These are phyloP conservation scores for Escallonia rubra DNA, from an alignment of 129 eudicot genomes.

Conservation along the genomic window DNA sequence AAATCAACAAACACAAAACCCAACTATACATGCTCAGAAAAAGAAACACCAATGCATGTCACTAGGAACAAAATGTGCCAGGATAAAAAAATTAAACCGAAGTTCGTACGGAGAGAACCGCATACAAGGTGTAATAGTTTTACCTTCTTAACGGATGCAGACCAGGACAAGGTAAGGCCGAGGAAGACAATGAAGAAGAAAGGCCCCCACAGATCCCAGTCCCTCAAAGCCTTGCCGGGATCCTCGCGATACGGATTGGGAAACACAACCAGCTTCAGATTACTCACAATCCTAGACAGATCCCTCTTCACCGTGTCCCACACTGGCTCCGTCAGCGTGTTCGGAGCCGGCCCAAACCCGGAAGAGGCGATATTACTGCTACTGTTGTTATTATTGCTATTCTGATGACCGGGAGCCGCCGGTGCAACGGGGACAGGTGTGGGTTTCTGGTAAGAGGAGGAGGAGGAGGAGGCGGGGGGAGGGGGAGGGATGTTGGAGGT, in stretches of 20 bases:
- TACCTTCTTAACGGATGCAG: slow-evolving; percentile 93
- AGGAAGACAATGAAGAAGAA: slow-evolving; percentile 95
- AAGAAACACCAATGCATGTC: too few species aligned
- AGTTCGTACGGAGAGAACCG: background rate
- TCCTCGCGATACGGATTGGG: slow-evolving; percentile 94
- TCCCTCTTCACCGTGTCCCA: slow-evolving; percentile 97
- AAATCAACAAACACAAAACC: too few species aligned
- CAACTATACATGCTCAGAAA: too few species aligned
- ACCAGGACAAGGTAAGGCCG: slow-evolving; percentile 84
- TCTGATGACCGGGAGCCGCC: background rate
- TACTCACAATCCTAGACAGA: slow-evolving; percentile 80
- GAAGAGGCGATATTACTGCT: background rate
- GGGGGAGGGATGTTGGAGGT: slow-evolving; percentile 48
- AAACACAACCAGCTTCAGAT: slow-evolving; percentile 86
- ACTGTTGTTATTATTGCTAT: background rate
- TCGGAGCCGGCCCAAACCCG: slow-evolving; percentile 77
- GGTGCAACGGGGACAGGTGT: slow-evolving; percentile 2
- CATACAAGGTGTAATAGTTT: background rate
- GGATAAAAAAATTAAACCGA: too few species aligned
- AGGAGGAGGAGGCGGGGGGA: slow-evolving; percentile 30
- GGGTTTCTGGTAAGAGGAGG: slow-evolving; percentile 10
- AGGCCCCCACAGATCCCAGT: slow-evolving; percentile 99
- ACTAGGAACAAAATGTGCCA: too few species aligned
- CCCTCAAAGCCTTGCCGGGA: slow-evolving; percentile 94
- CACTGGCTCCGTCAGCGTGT: slow-evolving; percentile 89